Base-by-base conservation (phyloP, 495 filamentous ascomycete genomes). In the Lasiosphaeria hispida region DNA sequence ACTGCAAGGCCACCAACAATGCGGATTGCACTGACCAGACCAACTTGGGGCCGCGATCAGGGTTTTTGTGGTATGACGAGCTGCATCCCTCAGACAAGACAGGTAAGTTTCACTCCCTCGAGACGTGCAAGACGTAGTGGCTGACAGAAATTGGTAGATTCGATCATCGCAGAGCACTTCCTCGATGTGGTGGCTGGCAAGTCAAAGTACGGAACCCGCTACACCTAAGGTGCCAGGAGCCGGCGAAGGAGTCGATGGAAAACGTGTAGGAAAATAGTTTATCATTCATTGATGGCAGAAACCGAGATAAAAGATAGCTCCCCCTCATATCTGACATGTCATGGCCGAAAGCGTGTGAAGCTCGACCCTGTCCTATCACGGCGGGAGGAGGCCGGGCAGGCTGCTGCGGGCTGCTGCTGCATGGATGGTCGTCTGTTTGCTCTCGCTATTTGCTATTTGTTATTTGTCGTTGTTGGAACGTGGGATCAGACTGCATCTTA, bases 31-130 rank as follows among this genome's bases (percentile, higher is more conserved):
- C 62, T 10, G 66, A 75, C 42, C 77, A 73, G 56, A 63, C 60
- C 7, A 40, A 52, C 35, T 10, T 69, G 7, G 42, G 72, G 5
- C 65, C 72, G 33, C 60, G 66, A 37, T 65, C 65, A 38, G 72
- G 78, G n/a, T 77, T 70, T 56, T 41, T 78, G 56, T 82, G 75
- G 76, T 78, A 77, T 57, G 87, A 90, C 70, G 80, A 83, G 65
- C 69, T 90, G 65, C 88, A 91, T 71, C 85, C 87, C 13, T 82
- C 78, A n/a, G 73, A 83, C 65, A 78, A 81, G 72, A 77, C 81
- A 7, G 68, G 75, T 72, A 68, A 72, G 67, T 68, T 63, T 39
- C 67, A 55, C 80, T 83, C 65, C 66, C 77, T 14, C 72, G 75
- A 18, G 71, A 77, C 0, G 61, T n/a, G 82, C 5, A 66, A 23